Evolutionary conservation across 2,329 filamentous ascomycete genomes (phyloP).

Genomic region (Fusarium newnesense): DNA sequence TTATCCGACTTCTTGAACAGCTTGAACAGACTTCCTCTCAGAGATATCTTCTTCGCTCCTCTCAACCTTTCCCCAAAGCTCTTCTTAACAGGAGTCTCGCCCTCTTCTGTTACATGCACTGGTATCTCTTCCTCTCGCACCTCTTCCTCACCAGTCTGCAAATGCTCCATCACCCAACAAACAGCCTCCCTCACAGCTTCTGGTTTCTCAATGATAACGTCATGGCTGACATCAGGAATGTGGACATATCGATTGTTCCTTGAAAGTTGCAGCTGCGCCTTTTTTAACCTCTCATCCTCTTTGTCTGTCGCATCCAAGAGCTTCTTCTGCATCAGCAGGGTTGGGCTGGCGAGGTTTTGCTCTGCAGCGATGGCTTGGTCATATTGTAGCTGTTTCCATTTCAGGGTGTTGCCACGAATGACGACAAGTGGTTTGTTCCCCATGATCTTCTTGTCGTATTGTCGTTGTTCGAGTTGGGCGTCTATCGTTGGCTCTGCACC

Average conservation of each 20-base stretch:
- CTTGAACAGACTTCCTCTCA: background rate
- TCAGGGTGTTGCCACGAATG: conserved; percentile 36
- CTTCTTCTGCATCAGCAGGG: conserved; percentile 15
- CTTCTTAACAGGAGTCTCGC: background rate
- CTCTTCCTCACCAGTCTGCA: rapidly evolving
- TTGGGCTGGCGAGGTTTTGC: background rate
- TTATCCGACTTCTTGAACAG: background rate
- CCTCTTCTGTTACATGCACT: rapidly evolving
- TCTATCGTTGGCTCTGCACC: conserved; percentile 36
- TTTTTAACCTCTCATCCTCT: conserved; percentile 38
- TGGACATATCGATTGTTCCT: conserved; percentile 30
- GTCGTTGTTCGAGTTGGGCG: conserved; percentile 12
- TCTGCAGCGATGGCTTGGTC: conserved; percentile 13
- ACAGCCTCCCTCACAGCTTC: conserved; percentile 28
- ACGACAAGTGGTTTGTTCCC: conserved; percentile 29
- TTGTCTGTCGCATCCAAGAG: conserved; percentile 24
- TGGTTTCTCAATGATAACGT: conserved; percentile 24
- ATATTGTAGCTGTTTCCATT: conserved; percentile 30
- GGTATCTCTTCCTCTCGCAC: rapidly evolving
- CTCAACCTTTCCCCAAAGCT: background rate
- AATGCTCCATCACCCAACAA: conserved; percentile 29
- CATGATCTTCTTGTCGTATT: conserved; percentile 23
- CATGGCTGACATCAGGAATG: conserved; percentile 33
- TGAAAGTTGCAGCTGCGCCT: conserved; percentile 28
- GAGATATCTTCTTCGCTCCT: background rate